A percentile compares a stretch with the other conserved stretches of the same genome.
phyloP scores from a whole-genome alignment of 352 stramenopile genomes.

The Thalassiosira mediterranea region DNA sequence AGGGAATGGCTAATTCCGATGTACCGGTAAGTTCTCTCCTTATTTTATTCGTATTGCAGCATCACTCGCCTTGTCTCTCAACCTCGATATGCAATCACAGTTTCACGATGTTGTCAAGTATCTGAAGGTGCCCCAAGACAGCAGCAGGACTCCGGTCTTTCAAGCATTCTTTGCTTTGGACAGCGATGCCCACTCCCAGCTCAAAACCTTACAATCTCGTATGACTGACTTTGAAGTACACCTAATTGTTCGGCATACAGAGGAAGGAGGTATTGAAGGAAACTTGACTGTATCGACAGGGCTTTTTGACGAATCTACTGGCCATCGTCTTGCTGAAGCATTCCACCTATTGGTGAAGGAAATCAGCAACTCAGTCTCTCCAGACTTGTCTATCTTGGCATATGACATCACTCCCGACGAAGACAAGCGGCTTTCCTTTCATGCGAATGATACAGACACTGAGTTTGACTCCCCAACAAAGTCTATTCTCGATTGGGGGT shows the following conservation, averaged over 20 bases:
- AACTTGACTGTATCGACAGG: slow-evolving; percentile 18
- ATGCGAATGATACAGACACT: no score
- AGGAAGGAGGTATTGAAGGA: slow-evolving; percentile 15
- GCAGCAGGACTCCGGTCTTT: slow-evolving; percentile 17
- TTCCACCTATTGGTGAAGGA: no score
- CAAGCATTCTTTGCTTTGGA: slow-evolving; percentile 26
- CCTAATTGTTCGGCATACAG: slow-evolving; percentile 5
- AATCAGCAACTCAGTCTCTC: no score
- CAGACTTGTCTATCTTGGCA: no score
- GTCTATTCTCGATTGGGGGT: no score
- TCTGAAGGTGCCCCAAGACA: slow-evolving; percentile 13
- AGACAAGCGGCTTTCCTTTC: no score
- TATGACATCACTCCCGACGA: no score
- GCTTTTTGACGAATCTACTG: background rate
- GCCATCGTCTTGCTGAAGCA: slow-evolving; percentile 3
- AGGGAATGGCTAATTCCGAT: slow-evolving; percentile 37
- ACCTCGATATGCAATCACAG: no score
- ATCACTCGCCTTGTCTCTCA: no score
- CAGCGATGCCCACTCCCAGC: background rate
- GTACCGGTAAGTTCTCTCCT: no score
- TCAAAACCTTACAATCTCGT: slow-evolving; percentile 12
- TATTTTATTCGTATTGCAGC: no score
- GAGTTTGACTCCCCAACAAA: no score
- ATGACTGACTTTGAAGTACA: slow-evolving; percentile 27
- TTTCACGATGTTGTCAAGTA: slow-evolving; percentile 34